Conservation (phyloP, 208 protist species). For the Porcisia hertigi region DNA sequence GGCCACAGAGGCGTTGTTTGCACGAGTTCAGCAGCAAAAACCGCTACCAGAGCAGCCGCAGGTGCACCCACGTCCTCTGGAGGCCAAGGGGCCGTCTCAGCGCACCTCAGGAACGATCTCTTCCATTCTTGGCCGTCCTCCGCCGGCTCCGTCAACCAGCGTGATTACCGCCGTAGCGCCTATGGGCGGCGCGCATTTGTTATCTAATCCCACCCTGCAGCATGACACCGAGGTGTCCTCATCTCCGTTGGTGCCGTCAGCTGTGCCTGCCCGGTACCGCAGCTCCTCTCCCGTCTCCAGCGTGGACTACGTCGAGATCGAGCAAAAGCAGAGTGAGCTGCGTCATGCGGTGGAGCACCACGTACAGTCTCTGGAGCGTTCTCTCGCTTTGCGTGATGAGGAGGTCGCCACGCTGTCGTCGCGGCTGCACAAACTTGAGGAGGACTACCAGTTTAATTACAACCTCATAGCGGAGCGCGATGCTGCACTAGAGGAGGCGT, state of each 20-base stretch:
- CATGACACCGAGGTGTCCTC: constrained; percentile 14
- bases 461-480: constrained; percentile 86
- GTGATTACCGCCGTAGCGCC: neutral
- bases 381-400: constrained; percentile 63
- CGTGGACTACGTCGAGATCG: constrained; percentile 79
- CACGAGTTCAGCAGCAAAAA: constrained; percentile 18
- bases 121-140: constrained; percentile 31
- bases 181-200: neutral
- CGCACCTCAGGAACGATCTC: constrained; percentile 18
- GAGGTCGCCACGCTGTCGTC: constrained; percentile 55
- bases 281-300: constrained; percentile 30
- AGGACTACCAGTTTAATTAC: constrained; percentile 93
- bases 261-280: constrained; percentile 1
- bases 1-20: constrained; percentile 25
- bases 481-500: constrained; percentile 78
- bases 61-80: neutral
- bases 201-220: neutral
- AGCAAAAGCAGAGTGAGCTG: constrained; percentile 84
- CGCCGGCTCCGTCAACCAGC: constrained; percentile 11
- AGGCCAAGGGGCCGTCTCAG: neutral
- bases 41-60: neutral
- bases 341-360: constrained; percentile 74
- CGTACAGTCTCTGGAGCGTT: constrained; percentile 65
- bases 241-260: neutral
- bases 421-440: constrained; percentile 73